Evolutionary conservation across 2,329 filamentous ascomycete genomes (phyloP).

Genomic region (Penicillium sp.): DNA sequence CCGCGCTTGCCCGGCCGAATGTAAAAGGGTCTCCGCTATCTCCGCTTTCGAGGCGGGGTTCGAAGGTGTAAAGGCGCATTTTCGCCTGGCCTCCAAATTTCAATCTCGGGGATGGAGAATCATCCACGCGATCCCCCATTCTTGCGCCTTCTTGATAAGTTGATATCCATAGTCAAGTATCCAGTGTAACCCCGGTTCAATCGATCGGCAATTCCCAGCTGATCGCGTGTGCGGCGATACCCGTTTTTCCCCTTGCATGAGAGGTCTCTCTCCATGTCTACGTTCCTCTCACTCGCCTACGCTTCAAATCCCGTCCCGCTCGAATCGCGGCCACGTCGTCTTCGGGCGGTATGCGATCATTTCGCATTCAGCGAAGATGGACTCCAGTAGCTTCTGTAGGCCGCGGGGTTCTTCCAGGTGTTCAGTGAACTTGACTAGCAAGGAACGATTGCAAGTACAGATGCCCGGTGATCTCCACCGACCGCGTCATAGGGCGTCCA

Average conservation of each 20-base stretch:
- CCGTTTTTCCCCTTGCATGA: slow-evolving; percentile 23
- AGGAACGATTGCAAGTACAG: neutral
- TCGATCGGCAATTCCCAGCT: slow-evolving; percentile 16
- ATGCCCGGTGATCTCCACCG: slow-evolving; percentile 14
- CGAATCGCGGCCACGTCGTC: neutral
- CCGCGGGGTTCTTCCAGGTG: neutral
- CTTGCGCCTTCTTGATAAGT: neutral
- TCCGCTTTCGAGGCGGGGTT: slow-evolving; percentile 14
- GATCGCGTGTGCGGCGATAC: slow-evolving; percentile 16
- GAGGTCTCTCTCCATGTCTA: neutral
- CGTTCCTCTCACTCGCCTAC: neutral
- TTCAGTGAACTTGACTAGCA: neutral
- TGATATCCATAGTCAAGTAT: neutral
- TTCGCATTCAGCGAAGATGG: neutral
- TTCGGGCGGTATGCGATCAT: slow-evolving; percentile 16
- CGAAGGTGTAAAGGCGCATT: neutral
- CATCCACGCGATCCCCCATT: neutral
- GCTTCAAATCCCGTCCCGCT: neutral
- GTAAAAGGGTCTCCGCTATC: slow-evolving; percentile 12
- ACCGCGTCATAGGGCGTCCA: slow-evolving; percentile 24
- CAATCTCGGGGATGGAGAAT: neutral
- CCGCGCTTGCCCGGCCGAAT: slow-evolving; percentile 3
- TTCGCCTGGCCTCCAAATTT: neutral
- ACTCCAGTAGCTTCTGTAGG: neutral
- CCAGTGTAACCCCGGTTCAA: slow-evolving; percentile 15